Evolutionary conservation across 139 green algal genomes (phyloP).

Genomic region (Chlorella sp.): DNA sequence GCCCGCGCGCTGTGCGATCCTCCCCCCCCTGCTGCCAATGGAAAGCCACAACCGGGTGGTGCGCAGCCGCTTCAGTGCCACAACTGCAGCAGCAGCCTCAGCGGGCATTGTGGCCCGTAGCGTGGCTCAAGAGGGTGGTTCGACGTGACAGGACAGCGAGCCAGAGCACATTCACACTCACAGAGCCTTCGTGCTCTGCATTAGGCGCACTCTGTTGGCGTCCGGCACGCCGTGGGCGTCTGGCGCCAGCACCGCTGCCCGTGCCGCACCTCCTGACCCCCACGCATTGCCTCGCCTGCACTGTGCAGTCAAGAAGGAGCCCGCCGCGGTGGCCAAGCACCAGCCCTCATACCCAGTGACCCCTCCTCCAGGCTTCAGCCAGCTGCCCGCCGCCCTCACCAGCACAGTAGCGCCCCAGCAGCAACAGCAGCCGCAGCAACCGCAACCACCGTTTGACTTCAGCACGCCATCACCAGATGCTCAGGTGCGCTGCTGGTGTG

Average conservation of each 20-base stretch:
- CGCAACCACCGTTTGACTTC: slow-evolving; percentile 43
- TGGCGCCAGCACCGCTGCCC: background rate
- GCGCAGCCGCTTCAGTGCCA: no score
- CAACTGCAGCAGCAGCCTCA: no score
- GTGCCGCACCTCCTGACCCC: background rate
- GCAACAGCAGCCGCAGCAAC: background rate
- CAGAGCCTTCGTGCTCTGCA: background rate
- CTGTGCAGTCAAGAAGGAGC: slow-evolving; percentile 20
- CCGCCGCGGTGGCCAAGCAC: slow-evolving; percentile 13
- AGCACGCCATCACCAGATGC: slow-evolving; percentile 67
- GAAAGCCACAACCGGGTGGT: slow-evolving; percentile 56
- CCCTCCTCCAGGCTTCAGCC: slow-evolving; percentile 5
- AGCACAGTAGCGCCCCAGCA: background rate
- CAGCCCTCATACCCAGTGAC: slow-evolving; percentile 14
- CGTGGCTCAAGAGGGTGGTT: no score
- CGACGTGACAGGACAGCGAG: background rate
- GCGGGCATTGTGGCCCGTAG: background rate
- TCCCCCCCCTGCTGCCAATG: slow-evolving; percentile 37
- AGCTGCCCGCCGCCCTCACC: background rate
- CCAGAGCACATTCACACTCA: background rate
- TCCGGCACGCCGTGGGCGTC: no score
- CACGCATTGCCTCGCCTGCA: background rate
- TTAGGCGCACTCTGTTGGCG: background rate
- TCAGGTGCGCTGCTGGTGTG: no score
- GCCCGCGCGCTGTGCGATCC: slow-evolving; percentile 51